Percentiles rank a stretch among this genome's conserved stretches.
These are phyloP conservation scores for Solanum hybrid DNA, from an alignment of 305 asterid species.

Conservation along the genomic window DNA sequence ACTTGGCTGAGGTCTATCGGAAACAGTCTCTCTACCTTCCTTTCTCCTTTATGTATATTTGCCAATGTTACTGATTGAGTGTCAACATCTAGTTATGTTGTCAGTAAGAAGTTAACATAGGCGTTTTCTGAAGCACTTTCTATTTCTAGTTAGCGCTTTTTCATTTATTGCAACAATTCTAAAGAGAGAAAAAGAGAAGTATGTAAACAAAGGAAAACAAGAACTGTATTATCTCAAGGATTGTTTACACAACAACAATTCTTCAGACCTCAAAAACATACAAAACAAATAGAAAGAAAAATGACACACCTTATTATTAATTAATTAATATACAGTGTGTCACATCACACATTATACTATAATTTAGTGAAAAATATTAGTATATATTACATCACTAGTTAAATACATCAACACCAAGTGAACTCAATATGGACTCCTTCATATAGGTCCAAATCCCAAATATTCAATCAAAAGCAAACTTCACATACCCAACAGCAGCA, in stretches of 20 bases:
- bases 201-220: neutral
- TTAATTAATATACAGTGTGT: neutral
- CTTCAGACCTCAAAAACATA: neutral
- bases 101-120: neutral
- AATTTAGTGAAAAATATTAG: neutral
- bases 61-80: neutral
- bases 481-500: conserved; percentile 24
- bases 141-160: neutral
- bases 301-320: neutral
- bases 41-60: neutral
- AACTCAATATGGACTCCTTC: neutral
- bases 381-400: neutral
- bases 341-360: neutral
- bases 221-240: neutral
- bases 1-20: neutral
- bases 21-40: neutral
- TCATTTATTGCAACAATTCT: neutral
- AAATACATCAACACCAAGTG: neutral
- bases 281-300: neutral
- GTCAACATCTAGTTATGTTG: neutral
- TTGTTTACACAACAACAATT: neutral
- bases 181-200: neutral
- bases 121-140: neutral
- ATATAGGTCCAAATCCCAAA: neutral
- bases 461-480: neutral